These are phyloP conservation scores for Tieghemostelium lacteum DNA, from an alignment of 78 protist species.

Conservation along the genomic window DNA sequence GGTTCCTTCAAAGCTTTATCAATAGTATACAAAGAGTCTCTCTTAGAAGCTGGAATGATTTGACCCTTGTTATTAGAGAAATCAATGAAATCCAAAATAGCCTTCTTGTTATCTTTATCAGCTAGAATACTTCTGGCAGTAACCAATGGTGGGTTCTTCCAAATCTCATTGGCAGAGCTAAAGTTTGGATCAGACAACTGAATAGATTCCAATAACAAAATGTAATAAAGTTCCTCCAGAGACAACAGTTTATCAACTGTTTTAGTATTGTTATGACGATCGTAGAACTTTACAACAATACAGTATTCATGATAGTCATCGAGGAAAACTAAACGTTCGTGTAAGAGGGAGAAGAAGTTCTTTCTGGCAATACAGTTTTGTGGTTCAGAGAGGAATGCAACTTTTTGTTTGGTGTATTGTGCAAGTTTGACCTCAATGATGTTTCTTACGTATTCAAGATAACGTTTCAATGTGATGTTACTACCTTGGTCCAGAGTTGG, in stretches of 20 bases:
- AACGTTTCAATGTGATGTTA: neutral
- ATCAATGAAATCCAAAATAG: conserved; percentile 5
- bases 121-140: neutral
- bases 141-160: conserved; percentile 53
- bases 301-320: conserved; percentile 6
- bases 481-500: neutral
- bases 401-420: no score
- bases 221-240: neutral
- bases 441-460: neutral
- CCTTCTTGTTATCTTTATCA: neutral
- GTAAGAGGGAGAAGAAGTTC: conserved; percentile 15
- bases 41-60: neutral
- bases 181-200: conserved; percentile 33
- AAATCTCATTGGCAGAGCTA: conserved; percentile 5
- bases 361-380: neutral
- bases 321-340: conserved; percentile 17
- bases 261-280: neutral
- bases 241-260: neutral
- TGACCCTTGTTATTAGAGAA: neutral
- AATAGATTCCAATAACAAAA: conserved; percentile 10
- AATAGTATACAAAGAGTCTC: neutral
- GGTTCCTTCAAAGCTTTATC: neutral
- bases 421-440: neutral
- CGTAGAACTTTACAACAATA: no score
- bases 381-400: neutral